Percentiles rank a stretch among this genome's conserved stretches.
Conservation (phyloP, 1,284 basidiomycete species). For the Sanghuangporus baumii region DNA sequence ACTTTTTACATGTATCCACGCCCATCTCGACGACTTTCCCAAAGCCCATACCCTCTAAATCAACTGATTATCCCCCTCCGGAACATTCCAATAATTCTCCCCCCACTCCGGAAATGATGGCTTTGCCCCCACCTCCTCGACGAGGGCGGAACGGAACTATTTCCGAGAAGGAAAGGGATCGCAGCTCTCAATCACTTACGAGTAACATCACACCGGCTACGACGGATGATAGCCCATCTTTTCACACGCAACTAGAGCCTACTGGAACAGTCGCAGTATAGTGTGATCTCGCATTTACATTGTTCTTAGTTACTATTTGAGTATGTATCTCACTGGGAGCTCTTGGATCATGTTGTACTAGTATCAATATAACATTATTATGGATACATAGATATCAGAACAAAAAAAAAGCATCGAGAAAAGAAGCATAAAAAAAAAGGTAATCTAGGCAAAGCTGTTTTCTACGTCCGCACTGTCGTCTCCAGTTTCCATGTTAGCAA, state of each 20-base stretch:
- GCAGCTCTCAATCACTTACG: constrained; percentile 35
- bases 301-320: neutral
- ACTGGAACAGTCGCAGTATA: neutral
- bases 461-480: constrained; percentile 90
- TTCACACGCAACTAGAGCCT: neutral
- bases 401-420: neutral
- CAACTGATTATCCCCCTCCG: constrained; percentile 26
- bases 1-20: constrained; percentile 18
- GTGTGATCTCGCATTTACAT: neutral
- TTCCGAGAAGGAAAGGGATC: constrained; percentile 26
- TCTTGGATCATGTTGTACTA: constrained; percentile 14
- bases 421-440: constrained; percentile 13
- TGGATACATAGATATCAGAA: constrained; percentile 10
- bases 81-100: constrained; percentile 31
- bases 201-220: constrained; percentile 33
- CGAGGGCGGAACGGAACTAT: constrained; percentile 40
- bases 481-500: constrained; percentile 78
- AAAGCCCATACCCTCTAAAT: constrained; percentile 6
- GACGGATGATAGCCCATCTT: neutral
- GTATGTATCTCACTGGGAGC: neutral
- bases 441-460: constrained; percentile 68
- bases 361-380: constrained; percentile 14
- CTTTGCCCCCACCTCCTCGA: constrained; percentile 56
- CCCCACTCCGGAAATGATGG: constrained; percentile 39
- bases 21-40: constrained; percentile 8